Evolutionary conservation across 208 protist species (phyloP), one percentile per base, ranked within the genome.

Genomic region (Tritrichomonas musculus): DNA sequence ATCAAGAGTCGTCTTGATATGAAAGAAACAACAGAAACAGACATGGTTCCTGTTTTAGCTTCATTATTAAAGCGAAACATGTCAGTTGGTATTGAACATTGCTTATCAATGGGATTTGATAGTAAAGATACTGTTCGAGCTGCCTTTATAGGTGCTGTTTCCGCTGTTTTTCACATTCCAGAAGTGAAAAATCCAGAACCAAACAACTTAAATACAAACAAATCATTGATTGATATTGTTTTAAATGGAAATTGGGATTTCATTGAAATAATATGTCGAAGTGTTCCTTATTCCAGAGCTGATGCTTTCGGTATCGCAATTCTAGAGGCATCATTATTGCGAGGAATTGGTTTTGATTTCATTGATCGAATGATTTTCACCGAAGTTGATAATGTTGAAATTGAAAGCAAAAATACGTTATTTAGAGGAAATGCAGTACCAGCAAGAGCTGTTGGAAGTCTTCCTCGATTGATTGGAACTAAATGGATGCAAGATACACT

Each of bases 401-500:
- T 57, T 39, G 77, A 20, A 25, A 30, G 8, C 2, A 88, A 57
- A 49, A 88, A 88, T 30, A 49, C 77, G 17, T 53, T 88, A 20
- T 88, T 88, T 47, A 88, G 77, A 88, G 77, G 77, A 17, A 88
- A 88, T 50, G 77, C 41, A 53, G 77, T 88, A n/a, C 41, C 77
- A 27, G 44, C 77, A 39, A 53, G 77, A 57, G 77, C 77, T 60
- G 77, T 88, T 27, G 77, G 77, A 39, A 41, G 57, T 30, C 57
- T 88, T 47, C 77, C 77, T 39, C 53, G 77, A 57, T 20, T 88
- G 0, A 20, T 88, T 27, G 77, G 77, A 2, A 44, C 44, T 9
- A 1, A 44, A 17, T 88, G 77, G 77, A 88, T 88, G 77, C 53
- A 41, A 20, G 4, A 88, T 20, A 44, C 44, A n/a, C 57, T 88